Percentiles rank a stretch among this genome's conserved stretches.
These are phyloP conservation scores for Proliferodiscus dingleyae DNA, from an alignment of 2,329 filamentous ascomycete species.

Conservation along the genomic window DNA sequence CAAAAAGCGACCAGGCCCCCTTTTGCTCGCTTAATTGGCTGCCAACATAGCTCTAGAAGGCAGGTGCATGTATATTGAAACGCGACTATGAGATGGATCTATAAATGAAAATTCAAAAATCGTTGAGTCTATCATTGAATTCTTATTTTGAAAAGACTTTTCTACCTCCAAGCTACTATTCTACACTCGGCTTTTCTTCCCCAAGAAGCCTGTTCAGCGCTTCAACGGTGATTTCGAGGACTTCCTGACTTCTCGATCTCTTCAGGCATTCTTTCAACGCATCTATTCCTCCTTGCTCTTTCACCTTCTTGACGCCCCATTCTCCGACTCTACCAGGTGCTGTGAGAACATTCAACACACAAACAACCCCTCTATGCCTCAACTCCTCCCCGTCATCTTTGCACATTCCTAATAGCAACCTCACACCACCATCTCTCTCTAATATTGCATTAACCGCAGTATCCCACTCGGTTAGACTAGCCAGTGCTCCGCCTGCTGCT, in stretches of 20 bases:
- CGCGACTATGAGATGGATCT: too few species aligned
- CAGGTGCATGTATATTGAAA: too few species aligned
- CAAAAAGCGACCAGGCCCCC: too few species aligned
- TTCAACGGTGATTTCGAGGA: slow-evolving; percentile 67
- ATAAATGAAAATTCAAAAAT: too few species aligned
- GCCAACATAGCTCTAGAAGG: too few species aligned
- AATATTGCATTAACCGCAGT: slow-evolving; percentile 67
- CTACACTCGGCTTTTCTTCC: slow-evolving; percentile 13
- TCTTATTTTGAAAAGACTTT: background rate
- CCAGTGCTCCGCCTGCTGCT: slow-evolving; percentile 83
- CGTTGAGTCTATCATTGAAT: too few species aligned
- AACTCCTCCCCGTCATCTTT: slow-evolving; percentile 66
- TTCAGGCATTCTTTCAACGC: slow-evolving; percentile 65
- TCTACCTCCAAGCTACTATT: slow-evolving; percentile 2
- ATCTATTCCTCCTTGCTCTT: slow-evolving; percentile 59
- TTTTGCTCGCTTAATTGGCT: too few species aligned
- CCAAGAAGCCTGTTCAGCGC: slow-evolving; percentile 54
- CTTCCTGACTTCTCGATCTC: slow-evolving; percentile 61
- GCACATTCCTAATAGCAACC: slow-evolving; percentile 77
- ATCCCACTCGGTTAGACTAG: slow-evolving; percentile 76
- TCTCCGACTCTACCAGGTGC: slow-evolving; percentile 62
- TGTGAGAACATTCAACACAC: slow-evolving; percentile 66
- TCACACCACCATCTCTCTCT: slow-evolving; percentile 64
- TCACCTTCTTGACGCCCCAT: slow-evolving; percentile 55
- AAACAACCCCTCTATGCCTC: slow-evolving; percentile 68